Conservation (phyloP, 257 asterid species). For the Solanum pimpinellifolium region DNA sequence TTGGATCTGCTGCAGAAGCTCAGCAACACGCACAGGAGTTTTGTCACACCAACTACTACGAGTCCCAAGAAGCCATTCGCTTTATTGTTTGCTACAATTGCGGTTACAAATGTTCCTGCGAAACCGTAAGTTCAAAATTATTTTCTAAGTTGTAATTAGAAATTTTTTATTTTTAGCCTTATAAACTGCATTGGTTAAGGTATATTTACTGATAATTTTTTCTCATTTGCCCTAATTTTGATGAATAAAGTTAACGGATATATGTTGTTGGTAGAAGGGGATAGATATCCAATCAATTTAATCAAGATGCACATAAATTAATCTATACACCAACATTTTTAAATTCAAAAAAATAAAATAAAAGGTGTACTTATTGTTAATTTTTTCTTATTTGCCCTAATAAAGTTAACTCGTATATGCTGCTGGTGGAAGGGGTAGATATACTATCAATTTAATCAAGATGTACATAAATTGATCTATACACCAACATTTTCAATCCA, state of each 20-base stretch:
- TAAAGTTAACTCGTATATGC: too few relatives aligned
- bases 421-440: too few relatives aligned
- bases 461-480: too few relatives aligned
- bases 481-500: too few relatives aligned
- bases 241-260: not conserved
- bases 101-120: slow-evolving; percentile 70
- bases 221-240: not conserved
- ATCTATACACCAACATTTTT: not conserved
- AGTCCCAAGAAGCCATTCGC: slow-evolving; percentile 73
- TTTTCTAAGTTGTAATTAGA: not conserved
- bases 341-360: not conserved
- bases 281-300: not conserved
- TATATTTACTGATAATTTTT: not conserved
- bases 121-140: slow-evolving; percentile 35
- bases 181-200: not conserved
- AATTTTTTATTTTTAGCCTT: not conserved
- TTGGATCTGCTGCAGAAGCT: slow-evolving; percentile 75
- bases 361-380: not conserved
- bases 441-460: too few relatives aligned
- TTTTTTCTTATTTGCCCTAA: too few relatives aligned
- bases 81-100: slow-evolving; percentile 65
- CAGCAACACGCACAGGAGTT: slow-evolving; percentile 84
- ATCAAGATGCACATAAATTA: not conserved
- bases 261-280: rapidly evolving
- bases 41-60: slow-evolving; percentile 60